Conservation (phyloP, 139 green algal species). For the Monoraphidium neglectum region DNA sequence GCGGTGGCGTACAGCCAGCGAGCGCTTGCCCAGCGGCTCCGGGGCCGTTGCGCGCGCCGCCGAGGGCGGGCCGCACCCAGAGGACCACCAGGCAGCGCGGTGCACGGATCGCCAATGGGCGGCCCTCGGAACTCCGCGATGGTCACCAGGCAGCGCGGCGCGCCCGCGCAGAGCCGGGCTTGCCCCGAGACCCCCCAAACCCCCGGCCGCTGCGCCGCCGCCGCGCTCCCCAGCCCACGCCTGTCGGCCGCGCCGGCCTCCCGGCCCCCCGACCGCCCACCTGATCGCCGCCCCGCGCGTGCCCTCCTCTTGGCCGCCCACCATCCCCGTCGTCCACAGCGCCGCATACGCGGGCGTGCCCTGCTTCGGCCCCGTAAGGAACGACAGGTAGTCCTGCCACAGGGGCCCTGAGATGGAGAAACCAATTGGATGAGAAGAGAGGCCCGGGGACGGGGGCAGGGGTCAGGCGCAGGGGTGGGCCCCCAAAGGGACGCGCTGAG, state of each 20-base stretch:
- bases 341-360: conserved; percentile 62
- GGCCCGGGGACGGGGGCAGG: no score
- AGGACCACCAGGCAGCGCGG: no score
- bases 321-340: conserved; percentile 53
- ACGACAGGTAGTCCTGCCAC: conserved; percentile 87
- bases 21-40: no score
- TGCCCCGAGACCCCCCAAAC: not conserved
- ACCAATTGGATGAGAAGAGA: no score
- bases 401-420: conserved; percentile 46
- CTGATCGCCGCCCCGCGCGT: conserved; percentile 46
- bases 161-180: no score
- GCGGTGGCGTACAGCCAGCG: no score
- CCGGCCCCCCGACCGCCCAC: conserved; percentile 11
- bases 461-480: no score
- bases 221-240: not conserved
- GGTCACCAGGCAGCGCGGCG: not conserved
- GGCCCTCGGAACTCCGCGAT: not conserved
- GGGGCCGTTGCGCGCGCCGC: no score
- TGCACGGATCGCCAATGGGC: not conserved
- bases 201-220: not conserved
- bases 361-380: conserved; percentile 65
- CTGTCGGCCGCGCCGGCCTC: not conserved
- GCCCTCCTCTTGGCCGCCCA: conserved; percentile 73
- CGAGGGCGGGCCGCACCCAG: no score
- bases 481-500: not conserved